Base-by-base conservation (phyloP, 768 basidiomycete species). In the Myochromella boudieri region DNA sequence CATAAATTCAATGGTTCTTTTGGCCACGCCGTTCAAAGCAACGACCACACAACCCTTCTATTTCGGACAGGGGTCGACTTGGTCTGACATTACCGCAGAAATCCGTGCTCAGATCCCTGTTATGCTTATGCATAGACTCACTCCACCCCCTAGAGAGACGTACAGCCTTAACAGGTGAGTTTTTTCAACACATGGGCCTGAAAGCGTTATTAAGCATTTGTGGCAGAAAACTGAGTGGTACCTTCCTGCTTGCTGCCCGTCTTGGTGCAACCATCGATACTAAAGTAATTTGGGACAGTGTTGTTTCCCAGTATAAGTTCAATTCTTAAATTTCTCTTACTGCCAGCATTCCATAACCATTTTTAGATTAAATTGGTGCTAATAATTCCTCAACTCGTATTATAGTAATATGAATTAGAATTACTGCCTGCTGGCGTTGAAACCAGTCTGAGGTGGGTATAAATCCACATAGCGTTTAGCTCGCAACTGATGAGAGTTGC, bases 61-160 rank as follows among this genome's bases (percentile, higher is more conserved):
- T n/a, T 97, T 97, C 59, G 87, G 87, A 1, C 75, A 70, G 6
- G 78, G 75, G 15, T 75, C 82, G 6, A 56, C 45, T 17, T 91
- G 87, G 87, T 69, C 80, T 33, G 74, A 75, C 20, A 86, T 91
- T 52, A 94, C 95, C 0, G 72, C 77, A 3, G 71, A 81, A 48
- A 94, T 98, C 42, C 77, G 93, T 20, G 77, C 72, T 3, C 76
- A 80, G 25, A 97, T 99, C 37, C 95, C 95, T 1, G 71, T 88
- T 43, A 98, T 99, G 93, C 75, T 99, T 47, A 73, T 78, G 56
- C 76, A 97, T 59, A 75, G 95, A 38, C 74, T 97, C 22, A 94
- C 92, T 0, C 95, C 95, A 0, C 95, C 95, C 2, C 95, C 95
- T 0, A 71, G 81, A 47, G 95, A 98, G 69, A 97, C 95, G 1